Evolutionary conservation across 306 rosid species (phyloP), one percentile per base, ranked within the genome.

Genomic region (Prunus campanulata): DNA sequence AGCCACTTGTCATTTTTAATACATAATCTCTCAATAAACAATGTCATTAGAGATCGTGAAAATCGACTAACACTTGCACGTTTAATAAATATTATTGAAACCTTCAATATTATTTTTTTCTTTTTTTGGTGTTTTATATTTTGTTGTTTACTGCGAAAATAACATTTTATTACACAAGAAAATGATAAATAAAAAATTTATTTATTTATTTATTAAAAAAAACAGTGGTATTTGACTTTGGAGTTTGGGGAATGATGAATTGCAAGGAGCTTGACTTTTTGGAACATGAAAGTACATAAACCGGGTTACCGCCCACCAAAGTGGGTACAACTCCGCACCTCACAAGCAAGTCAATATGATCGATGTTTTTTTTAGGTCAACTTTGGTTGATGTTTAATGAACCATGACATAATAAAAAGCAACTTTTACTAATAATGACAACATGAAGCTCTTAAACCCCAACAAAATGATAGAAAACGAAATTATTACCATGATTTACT

Each of bases 311-410:
- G 57, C 57, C 22, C 57, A 68, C 44, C 59, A 24, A 35, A 69
- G 73, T 29, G 74, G 62, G 74, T 18, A 51, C 62, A 29, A 11
- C 74, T 50, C 74, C 62, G 10, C 62, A 18, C 27, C 27, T 24
- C 32, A 15, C 48, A 29, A 5, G 32, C 65, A 60, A 60, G 7
- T 60, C 35, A 25, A 25, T 48, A 12, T 39, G 52, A 48, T 25
- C 18, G 8, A 25, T 60, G 35, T 3, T 60, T 25, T 24, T 25
- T 56, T 60, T 25, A 1, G 32, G 65, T 60, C 32, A 25, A 24
- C 68, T 30, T 8, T n/a, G 11, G 20, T 63, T 63, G 47, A 63
- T 63, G 7, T 18, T 63, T 30, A 13, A 63, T 63, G 20, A 29
- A 30, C 66, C 65, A 59, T 24, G 24, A 60, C 6, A 55, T 7